Evolutionary conservation across 768 basidiomycete genomes (phyloP).

Genomic region (Phylloporus arenicola): DNA sequence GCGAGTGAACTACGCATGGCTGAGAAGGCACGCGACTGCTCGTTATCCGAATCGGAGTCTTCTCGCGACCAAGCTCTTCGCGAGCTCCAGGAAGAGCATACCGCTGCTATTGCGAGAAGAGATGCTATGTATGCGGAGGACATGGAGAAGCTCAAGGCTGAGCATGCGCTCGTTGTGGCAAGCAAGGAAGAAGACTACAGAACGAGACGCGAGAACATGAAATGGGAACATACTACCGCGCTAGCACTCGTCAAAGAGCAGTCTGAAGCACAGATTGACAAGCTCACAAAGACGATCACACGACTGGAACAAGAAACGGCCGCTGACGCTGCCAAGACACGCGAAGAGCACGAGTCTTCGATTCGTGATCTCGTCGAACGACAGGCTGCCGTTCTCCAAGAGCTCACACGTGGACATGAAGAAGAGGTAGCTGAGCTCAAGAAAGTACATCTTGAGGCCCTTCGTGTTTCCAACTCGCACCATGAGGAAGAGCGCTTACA

Average conservation of each 20-base stretch:
- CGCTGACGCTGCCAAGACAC: conserved; percentile 33
- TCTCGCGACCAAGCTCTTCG: conserved; percentile 56
- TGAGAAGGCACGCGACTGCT: conserved; percentile 71
- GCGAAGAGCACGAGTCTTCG: conserved; percentile 45
- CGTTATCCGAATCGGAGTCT: conserved; percentile 68
- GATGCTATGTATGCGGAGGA: conserved; percentile 62
- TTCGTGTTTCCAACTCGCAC: conserved; percentile 28
- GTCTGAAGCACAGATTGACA: conserved; percentile 47
- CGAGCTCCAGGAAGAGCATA: conserved; percentile 68
- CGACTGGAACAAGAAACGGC: conserved; percentile 46
- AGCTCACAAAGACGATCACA: conserved; percentile 50
- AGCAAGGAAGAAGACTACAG: conserved; percentile 59
- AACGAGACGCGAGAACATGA: conserved; percentile 27
- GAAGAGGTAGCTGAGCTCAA: conserved; percentile 49
- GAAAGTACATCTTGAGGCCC: conserved; percentile 39
- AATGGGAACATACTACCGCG: conserved; percentile 32
- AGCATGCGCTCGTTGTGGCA: conserved; percentile 50
- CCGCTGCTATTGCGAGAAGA: conserved; percentile 58
- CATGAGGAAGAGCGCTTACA: conserved; percentile 34
- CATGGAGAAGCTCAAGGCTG: conserved; percentile 57
- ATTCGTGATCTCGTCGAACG: conserved; percentile 47
- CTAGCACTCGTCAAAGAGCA: conserved; percentile 28
- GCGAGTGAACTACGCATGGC: conserved; percentile 64
- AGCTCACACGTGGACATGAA: conserved; percentile 52
- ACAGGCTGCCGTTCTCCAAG: conserved; percentile 49